Percentiles rank a stretch among this genome's conserved stretches.
These are phyloP conservation scores for Penicillium italicum DNA, from an alignment of 2,329 filamentous ascomycete species.

Conservation along the genomic window DNA sequence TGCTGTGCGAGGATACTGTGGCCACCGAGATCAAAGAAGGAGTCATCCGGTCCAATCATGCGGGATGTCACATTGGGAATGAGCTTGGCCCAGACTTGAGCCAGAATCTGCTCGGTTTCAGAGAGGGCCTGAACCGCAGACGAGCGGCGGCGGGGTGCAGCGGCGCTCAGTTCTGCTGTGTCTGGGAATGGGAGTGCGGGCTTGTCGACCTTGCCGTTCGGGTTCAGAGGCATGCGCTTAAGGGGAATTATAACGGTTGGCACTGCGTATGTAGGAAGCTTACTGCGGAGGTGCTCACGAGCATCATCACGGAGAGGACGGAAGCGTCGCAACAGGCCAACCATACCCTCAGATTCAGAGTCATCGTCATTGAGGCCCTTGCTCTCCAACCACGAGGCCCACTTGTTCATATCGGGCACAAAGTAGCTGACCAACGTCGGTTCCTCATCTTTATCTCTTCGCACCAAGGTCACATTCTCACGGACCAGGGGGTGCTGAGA, in stretches of 20 bases:
- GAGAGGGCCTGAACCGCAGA: conserved; percentile 48
- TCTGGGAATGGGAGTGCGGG: conserved; percentile 78
- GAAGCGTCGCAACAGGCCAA: conserved; percentile 58
- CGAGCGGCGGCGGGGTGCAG: conserved; percentile 49
- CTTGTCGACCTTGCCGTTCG: conserved; percentile 82
- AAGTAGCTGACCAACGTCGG: conserved; percentile 84
- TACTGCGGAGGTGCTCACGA: conserved; percentile 66
- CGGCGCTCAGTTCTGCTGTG: conserved; percentile 61
- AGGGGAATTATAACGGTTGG: conserved; percentile 72
- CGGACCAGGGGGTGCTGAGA: conserved; percentile 70
- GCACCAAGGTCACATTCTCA: conserved; percentile 81
- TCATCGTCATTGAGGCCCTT: conserved; percentile 52
- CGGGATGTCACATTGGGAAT: conserved; percentile 64
- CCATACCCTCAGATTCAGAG: conserved; percentile 48
- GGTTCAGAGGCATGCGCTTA: conserved; percentile 70
- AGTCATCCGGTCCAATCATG: conserved; percentile 60
- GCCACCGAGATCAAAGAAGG: conserved; percentile 77
- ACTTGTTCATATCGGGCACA: conserved; percentile 74
- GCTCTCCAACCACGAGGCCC: conserved; percentile 63
- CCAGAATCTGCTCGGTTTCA: conserved; percentile 63
- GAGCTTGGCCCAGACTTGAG: conserved; percentile 69
- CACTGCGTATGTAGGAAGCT: conserved; percentile 70
- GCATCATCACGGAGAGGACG: conserved; percentile 57
- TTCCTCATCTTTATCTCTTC: conserved; percentile 80
- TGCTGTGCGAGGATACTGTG: conserved; percentile 79